Base-by-base conservation (phyloP, 1,139 yeast species). In the Scheffersomyces insectosa region DNA sequence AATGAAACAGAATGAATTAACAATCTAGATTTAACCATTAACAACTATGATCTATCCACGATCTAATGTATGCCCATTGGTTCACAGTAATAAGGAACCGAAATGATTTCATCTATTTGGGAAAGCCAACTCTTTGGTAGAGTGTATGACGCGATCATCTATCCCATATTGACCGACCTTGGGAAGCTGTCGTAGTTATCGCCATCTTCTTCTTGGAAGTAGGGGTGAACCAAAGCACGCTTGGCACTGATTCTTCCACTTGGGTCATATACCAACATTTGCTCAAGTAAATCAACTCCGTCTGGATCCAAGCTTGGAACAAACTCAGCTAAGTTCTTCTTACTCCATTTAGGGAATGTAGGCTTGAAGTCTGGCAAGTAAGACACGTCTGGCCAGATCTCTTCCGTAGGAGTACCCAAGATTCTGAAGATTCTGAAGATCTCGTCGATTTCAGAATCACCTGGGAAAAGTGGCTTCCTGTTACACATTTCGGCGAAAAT, bases 401-500 rank as follows among this genome's bases (percentile, higher is more conserved):
- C 88, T 62, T 90, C 97, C 52, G 81, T 88, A 36, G 99, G 99
- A 7, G 99, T 93, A 35, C 99, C 99, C 59, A 95, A 73, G 37
- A 90, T 75, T 56, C 97, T 77, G 72, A 95, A 95, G 48, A 95
- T 93, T 68, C 95, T 84, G 74, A 93, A 91, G 54, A 93, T 93
- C 70, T 93, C 97, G 65, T 93, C 99, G 63, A 93, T 93, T 65
- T 93, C 99, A 12, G 97, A 88, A 66, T 93, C 99, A 28, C 99
- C 99, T 2, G 98, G 96, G 70, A 93, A 93, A 41, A 93, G 69
- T 8, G 99, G 98, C 65, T 89, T 89, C 50, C 99, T 78, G 60
- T 91, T 89, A 55, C 95, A 93, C 98, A 93, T 91, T 65, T 93
- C 99, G 5, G 98, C 99, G 69, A 95, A 93, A 45, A 93, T 93